Conservation (phyloP, 2,329 filamentous ascomycete species). For the Fusarium aywerte region DNA sequence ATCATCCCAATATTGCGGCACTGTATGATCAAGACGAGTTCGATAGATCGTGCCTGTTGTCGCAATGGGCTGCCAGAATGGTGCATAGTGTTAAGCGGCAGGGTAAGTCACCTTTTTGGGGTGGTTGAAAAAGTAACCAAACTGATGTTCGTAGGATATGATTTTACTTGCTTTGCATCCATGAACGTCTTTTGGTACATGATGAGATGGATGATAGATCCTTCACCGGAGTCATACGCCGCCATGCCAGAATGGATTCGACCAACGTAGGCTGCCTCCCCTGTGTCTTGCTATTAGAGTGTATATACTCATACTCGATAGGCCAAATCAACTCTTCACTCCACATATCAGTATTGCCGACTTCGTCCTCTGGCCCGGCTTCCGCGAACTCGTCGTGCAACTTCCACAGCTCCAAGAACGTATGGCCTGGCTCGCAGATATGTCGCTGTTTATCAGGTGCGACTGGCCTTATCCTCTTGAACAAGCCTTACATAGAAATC, state of each 20-base stretch:
- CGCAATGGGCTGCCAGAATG: conserved; percentile 28
- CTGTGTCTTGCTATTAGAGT: rapidly evolving
- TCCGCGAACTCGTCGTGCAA: conserved; percentile 19
- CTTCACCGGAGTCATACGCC: conserved; percentile 14
- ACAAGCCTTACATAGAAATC: background rate
- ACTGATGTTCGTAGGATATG: background rate
- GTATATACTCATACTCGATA: rapidly evolving
- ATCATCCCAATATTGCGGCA: conserved; percentile 7
- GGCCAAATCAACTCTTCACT: background rate
- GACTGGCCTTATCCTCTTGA: conserved; percentile 18
- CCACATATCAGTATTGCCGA: conserved; percentile 24
- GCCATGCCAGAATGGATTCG: conserved; percentile 29
- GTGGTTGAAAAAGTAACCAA: rapidly evolving
- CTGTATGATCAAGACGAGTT: conserved; percentile 11
- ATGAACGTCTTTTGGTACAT: conserved; percentile 27
- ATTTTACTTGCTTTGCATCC: conserved; percentile 19
- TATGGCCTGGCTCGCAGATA: conserved; percentile 15
- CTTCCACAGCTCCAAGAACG: conserved; percentile 21
- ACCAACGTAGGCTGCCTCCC: background rate
- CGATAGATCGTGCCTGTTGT: conserved; percentile 18
- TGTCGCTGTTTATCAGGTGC: conserved; percentile 7
- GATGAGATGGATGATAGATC: conserved; percentile 26
- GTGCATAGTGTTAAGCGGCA: conserved; percentile 20
- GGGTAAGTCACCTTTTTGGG: background rate
- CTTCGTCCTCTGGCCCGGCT: conserved; percentile 16